Conservation (phyloP, 2,329 filamentous ascomycete species). For the Raffaelea ambrosiae region DNA sequence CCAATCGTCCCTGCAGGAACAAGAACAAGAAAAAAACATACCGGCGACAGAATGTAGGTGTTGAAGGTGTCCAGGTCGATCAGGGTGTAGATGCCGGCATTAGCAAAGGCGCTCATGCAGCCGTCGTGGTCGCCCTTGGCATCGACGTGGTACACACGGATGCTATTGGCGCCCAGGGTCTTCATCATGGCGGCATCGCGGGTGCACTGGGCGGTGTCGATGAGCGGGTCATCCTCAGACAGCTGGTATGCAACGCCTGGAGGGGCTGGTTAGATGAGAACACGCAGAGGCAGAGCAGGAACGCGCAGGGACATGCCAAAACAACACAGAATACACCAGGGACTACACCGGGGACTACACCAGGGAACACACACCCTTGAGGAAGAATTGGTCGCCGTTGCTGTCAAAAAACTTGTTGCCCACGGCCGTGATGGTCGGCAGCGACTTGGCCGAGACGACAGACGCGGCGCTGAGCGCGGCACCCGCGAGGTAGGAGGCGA, state of each 20-base stretch:
- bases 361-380: conserved; percentile 54
- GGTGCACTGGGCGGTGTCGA: conserved; percentile 66
- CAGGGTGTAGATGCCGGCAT: conserved; percentile 76
- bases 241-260: conserved; percentile 67
- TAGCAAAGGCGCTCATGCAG: conserved; percentile 73
- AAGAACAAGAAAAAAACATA: conserved; percentile 24
- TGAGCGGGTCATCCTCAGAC: conserved; percentile 60
- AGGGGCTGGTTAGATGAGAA: neutral
- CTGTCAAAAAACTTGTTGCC: conserved; percentile 81
- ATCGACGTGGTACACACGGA: conserved; percentile 85
- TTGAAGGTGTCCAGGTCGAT: conserved; percentile 73
- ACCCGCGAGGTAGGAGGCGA: conserved; percentile 21
- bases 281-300: neutral
- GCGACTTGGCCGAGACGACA: conserved; percentile 9
- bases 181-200: conserved; percentile 72
- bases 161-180: conserved; percentile 70
- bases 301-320: neutral
- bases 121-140: conserved; percentile 59
- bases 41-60: conserved; percentile 55
- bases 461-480: conserved; percentile 24
- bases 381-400: conserved; percentile 73
- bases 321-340: neutral
- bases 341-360: neutral
- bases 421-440: conserved; percentile 44
- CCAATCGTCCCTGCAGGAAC: no score